Conservation (phyloP, 352 stramenopile genomes). For the Peronospora destructor region DNA sequence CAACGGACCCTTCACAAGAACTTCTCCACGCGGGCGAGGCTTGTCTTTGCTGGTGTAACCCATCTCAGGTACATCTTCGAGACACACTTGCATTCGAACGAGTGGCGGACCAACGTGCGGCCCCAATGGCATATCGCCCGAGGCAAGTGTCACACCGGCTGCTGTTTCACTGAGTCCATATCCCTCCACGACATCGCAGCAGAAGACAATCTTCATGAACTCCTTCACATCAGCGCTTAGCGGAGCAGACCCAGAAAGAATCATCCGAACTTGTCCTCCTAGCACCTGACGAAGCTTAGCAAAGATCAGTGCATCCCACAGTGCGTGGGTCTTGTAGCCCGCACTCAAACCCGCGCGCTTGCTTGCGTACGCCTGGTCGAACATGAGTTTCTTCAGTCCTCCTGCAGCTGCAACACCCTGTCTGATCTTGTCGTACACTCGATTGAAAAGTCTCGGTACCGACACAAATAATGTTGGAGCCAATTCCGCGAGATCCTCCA, state of each 20-base stretch:
- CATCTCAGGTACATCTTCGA: constrained; percentile 96
- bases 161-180: constrained; percentile 95
- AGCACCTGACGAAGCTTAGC: constrained; percentile 89
- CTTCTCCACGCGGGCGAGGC: constrained; percentile 54
- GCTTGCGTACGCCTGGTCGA: constrained; percentile 49
- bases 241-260: constrained; percentile 91
- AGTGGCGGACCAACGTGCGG: constrained; percentile 91
- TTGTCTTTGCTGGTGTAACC: constrained; percentile 88
- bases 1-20: constrained; percentile 64
- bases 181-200: constrained; percentile 88
- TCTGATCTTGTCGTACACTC: constrained; percentile 95
- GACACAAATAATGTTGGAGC: constrained; percentile 89
- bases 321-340: constrained; percentile 53
- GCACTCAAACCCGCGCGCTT: constrained; percentile 48
- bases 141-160: constrained; percentile 72
- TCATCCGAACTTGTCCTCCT: constrained; percentile 83
- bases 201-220: constrained; percentile 94
- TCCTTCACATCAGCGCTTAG: constrained; percentile 90
- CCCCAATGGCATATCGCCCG: constrained; percentile 44
- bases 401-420: constrained; percentile 52
- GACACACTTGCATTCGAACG: constrained; percentile 83
- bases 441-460: constrained; percentile 94
- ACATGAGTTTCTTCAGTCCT: constrained; percentile 64
- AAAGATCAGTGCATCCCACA: constrained; percentile 96
- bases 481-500: constrained; percentile 92